phyloP scores from a whole-genome alignment of 2,329 filamentous ascomycete genomes.

The Pseudogymnoascus sp. region DNA sequence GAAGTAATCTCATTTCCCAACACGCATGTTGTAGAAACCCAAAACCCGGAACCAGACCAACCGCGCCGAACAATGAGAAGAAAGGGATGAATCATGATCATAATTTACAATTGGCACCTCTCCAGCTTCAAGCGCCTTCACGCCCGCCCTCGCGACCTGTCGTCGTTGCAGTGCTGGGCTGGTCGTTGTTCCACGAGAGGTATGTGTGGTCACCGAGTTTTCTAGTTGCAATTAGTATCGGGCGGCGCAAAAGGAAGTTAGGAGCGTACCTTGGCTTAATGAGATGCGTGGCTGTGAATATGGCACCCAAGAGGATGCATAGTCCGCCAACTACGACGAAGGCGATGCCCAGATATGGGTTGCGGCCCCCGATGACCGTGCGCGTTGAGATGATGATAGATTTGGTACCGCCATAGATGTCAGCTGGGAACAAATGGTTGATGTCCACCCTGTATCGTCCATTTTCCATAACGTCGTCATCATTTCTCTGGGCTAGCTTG shows the following conservation, averaged over 20 bases:
- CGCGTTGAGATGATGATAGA: conserved; percentile 81
- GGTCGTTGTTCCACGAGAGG: conserved; percentile 83
- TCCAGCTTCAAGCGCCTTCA: conserved; percentile 3
- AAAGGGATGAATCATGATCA: conserved; percentile 8
- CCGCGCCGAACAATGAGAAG: conserved; percentile 4
- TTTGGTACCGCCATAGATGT: conserved; percentile 76
- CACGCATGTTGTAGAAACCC: conserved; percentile 1
- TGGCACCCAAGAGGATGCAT: conserved; percentile 76
- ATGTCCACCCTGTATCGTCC: conserved; percentile 75
- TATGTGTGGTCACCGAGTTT: conserved; percentile 98
- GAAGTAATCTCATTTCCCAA: conserved; percentile 1
- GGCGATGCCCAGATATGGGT: conserved; percentile 91
- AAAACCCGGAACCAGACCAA: conserved; percentile 5
- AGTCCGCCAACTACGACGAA: conserved; percentile 91
- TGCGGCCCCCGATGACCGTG: conserved; percentile 89
- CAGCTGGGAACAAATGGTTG: conserved; percentile 70
- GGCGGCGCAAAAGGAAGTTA: conserved; percentile 8
- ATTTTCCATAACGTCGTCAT: conserved; percentile 54
- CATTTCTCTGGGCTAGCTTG: conserved; percentile 83
- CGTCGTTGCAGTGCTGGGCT: conserved; percentile 46
- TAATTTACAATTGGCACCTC: conserved; percentile 10
- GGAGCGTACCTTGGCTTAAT: conserved; percentile 72
- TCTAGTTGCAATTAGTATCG: conserved; percentile 37
- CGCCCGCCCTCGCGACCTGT: conserved; percentile 44
- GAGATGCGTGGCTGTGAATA: conserved; percentile 87